phyloP scores from a whole-genome alignment of 176 grass and related monocot species.

The Bonia amplexicaulis region DNA sequence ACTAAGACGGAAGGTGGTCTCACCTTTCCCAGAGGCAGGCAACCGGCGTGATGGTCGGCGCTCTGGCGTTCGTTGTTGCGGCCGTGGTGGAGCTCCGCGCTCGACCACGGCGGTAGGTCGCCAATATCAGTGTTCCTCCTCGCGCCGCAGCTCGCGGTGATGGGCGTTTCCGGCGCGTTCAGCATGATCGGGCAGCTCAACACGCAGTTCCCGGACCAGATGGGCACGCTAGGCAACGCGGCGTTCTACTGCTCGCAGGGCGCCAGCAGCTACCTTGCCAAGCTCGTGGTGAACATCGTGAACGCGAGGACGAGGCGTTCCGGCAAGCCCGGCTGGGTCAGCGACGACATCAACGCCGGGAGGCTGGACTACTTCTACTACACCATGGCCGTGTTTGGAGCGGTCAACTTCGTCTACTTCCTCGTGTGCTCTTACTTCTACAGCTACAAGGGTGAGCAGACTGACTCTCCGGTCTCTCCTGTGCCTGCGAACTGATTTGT shows the following conservation, averaged over 20 bases:
- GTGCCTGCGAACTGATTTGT: neutral
- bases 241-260: slow-evolving; percentile 37
- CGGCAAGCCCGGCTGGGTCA: neutral
- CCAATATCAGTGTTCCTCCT: slow-evolving; percentile 44
- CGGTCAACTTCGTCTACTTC: slow-evolving; percentile 36
- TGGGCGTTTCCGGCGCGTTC: slow-evolving; percentile 37
- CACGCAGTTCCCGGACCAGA: slow-evolving; percentile 53
- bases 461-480: neutral
- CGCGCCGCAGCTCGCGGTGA: slow-evolving; percentile 44
- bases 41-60: neutral
- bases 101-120: slow-evolving; percentile 23
- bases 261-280: slow-evolving; percentile 37
- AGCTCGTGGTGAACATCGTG: slow-evolving; percentile 21
- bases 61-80: slow-evolving; percentile 1
- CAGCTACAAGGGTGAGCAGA: slow-evolving; percentile 37
- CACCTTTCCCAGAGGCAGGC: slow-evolving; percentile 35
- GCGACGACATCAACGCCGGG: slow-evolving; percentile 31
- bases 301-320: slow-evolving; percentile 13
- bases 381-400: slow-evolving; percentile 26
- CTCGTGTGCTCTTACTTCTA: slow-evolving; percentile 37
- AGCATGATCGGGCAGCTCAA: slow-evolving; percentile 47
- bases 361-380: slow-evolving; percentile 52
- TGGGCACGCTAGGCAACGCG: slow-evolving; percentile 33
- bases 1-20: slow-evolving; percentile 4
- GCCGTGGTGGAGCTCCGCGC: slow-evolving; percentile 25